Percentiles rank a stretch among this genome's conserved stretches.
Evolutionary conservation across 2,329 filamentous ascomycete genomes (phyloP).

Genomic region (Sporothrix humicola): DNA sequence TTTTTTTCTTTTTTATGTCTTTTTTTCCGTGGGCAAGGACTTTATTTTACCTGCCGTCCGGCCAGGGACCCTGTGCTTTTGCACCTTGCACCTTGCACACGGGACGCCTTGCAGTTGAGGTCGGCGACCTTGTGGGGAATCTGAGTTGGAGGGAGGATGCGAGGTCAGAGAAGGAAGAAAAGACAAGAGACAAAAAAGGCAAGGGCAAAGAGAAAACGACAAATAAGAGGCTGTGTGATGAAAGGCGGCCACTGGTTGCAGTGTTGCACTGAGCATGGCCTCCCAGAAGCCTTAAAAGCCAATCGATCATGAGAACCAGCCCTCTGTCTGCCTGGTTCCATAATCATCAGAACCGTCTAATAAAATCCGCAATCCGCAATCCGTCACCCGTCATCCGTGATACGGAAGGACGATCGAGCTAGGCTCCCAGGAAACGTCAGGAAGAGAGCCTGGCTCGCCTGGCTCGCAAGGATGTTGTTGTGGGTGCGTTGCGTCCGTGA

Average conservation of each 20-base stretch:
- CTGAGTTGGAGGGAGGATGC: too few relatives aligned
- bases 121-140: slow-evolving; percentile 25
- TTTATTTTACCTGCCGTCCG: background rate
- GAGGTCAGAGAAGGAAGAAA: background rate
- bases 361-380: too few relatives aligned
- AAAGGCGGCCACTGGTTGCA: too few relatives aligned
- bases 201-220: background rate
- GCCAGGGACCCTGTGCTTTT: too few relatives aligned
- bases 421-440: background rate
- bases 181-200: background rate
- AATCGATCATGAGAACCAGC: slow-evolving; percentile 2
- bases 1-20: background rate
- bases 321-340: slow-evolving; percentile 8
- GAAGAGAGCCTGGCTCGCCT: background rate
- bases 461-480: background rate
- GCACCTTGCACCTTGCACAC: background rate
- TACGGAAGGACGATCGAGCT: slow-evolving; percentile 18
- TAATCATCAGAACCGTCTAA: background rate
- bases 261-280: too few relatives aligned
- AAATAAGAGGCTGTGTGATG: background rate
- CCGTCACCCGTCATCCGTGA: slow-evolving; percentile 14
- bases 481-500: slow-evolving; percentile 13
- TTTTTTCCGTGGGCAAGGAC: too few relatives aligned
- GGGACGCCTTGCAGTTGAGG: slow-evolving; percentile 19
- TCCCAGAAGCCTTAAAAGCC: background rate